A percentile compares a stretch with the other conserved stretches of the same genome.
phyloP scores from a whole-genome alignment of 2,329 filamentous ascomycete species.

The Tolypocladium nubicola region DNA sequence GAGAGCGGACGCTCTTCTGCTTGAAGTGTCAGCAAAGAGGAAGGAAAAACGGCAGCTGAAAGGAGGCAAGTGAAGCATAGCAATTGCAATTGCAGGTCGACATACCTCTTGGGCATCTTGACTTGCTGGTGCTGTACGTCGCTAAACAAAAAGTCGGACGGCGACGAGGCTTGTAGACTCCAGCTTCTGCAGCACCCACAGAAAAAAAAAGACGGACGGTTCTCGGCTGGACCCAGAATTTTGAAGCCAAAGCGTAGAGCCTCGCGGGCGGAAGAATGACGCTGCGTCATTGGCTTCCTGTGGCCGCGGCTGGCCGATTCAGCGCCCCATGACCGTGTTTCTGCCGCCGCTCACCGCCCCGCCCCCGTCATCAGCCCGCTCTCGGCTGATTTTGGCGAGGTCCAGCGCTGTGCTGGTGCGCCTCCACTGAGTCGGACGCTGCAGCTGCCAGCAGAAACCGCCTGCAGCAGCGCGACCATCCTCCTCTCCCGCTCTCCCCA shows the following conservation, averaged over 20 bases:
- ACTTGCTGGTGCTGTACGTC: background rate
- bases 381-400: background rate
- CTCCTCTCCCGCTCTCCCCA: background rate
- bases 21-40: slow-evolving; percentile 8
- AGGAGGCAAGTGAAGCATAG: background rate
- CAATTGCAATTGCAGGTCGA: slow-evolving; percentile 1
- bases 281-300: slow-evolving; percentile 18
- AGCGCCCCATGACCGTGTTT: slow-evolving; percentile 13
- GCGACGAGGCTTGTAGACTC: background rate
- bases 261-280: slow-evolving; percentile 12
- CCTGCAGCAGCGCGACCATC: slow-evolving; percentile 1
- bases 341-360: slow-evolving; percentile 20
- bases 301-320: slow-evolving; percentile 10
- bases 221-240: background rate
- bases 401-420: slow-evolving; percentile 5
- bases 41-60: background rate
- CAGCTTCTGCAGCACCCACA: background rate
- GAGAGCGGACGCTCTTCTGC: slow-evolving; percentile 26
- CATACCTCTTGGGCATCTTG: slow-evolving; percentile 14
- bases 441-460: slow-evolving; percentile 5
- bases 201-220: slow-evolving; percentile 3
- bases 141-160: background rate
- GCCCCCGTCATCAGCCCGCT: slow-evolving; percentile 18
- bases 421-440: background rate
- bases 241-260: slow-evolving; percentile 6